Evolutionary conservation across 2,329 filamentous ascomycete species (phyloP).

Genomic region (Setomelanomma holmii): DNA sequence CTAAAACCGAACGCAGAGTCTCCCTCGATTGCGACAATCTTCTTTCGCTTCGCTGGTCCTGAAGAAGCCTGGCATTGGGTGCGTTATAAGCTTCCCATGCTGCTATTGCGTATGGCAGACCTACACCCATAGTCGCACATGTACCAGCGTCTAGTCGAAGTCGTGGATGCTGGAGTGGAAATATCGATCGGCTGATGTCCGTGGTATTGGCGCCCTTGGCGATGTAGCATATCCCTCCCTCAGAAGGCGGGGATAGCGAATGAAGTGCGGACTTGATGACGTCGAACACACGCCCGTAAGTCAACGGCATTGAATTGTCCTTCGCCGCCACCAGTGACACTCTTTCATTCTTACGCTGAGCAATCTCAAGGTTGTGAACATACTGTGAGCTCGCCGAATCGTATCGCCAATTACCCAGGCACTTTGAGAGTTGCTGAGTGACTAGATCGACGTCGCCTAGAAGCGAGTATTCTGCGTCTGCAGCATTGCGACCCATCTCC

Average conservation of each 20-base stretch:
- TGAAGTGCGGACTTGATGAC: conserved; percentile 61
- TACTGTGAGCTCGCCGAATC: conserved; percentile 43
- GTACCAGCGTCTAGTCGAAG: conserved; percentile 65
- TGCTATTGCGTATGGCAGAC: conserved; percentile 64
- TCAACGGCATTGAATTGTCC: conserved; percentile 8
- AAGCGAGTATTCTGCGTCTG: conserved; percentile 57
- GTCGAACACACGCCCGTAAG: conserved; percentile 53
- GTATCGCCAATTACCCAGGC: conserved; percentile 56
- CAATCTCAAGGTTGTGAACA: conserved; percentile 41
- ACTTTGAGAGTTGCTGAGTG: conserved; percentile 54
- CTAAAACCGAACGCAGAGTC: conserved; percentile 65
- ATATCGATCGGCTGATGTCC: conserved; percentile 65
- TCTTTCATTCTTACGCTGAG: conserved; percentile 57
- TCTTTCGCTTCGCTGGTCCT: conserved; percentile 51
- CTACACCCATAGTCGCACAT: conserved; percentile 67
- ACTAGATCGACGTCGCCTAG: conserved; percentile 61
- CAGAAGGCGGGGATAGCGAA: conserved; percentile 51
- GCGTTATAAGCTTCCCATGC: conserved; percentile 64
- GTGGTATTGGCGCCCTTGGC: conserved; percentile 68
- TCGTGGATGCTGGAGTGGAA: conserved; percentile 62
- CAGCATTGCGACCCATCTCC: conserved; percentile 61
- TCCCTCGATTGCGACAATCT: conserved; percentile 64
- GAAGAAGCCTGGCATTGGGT: conserved; percentile 42
- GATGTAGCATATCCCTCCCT: conserved; percentile 61
- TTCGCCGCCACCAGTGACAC: conserved; percentile 53